Base-by-base conservation (phyloP, 768 basidiomycete species). In the Serendipita sp. region DNA sequence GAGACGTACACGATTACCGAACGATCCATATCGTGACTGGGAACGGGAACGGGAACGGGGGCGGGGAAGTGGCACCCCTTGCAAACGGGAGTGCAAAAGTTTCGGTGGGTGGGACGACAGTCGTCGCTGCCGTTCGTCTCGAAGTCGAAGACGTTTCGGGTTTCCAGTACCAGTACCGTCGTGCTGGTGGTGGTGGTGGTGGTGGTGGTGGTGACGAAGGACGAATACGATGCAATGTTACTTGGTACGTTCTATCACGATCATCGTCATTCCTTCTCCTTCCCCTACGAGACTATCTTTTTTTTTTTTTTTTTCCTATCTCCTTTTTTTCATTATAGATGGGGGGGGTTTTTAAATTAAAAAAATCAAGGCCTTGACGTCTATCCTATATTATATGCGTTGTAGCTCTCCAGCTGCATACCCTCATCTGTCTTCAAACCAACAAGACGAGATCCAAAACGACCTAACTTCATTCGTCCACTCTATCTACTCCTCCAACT, bases 1-100 rank as follows among this genome's bases (percentile, higher is more conserved):
- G 92, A 18, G 70, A 76, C 3, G 76, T 87, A 0, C 73, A 78
- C 41, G 85, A 88, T 67, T 92, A 81, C 69, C 79, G 92, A 34
- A 74, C 80, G 0, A 78, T 93, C 24, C 76, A 82, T 5, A 81
- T 94, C 34, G 85, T 89, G 74, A 89, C 88, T 0, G 88, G 86
- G 24, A 80, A 88, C 1, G 83, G 84, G 15, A 13, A 46, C 18
- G 18, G 18, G 15, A 1, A 18, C 15, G 13, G 45, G 18, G 13
- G 45, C 13, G 45, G 24, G 24, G 24, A 24, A 24, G 56, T 60
- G 16, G 56, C 56, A 60, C 88, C 89, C 3, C 79, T 90, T 3
- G 86, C 91, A 18, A 92, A 93, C 66, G 92, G 92, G 3, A 92
- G 89, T 67, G 89, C 89, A 3, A 80, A 81, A 28, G 75, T 92